A percentile compares a stretch with the other conserved stretches of the same genome.
These are phyloP conservation scores for Sugiyamaella paludigena DNA, from an alignment of 1,139 yeast genomes.

Conservation along the genomic window DNA sequence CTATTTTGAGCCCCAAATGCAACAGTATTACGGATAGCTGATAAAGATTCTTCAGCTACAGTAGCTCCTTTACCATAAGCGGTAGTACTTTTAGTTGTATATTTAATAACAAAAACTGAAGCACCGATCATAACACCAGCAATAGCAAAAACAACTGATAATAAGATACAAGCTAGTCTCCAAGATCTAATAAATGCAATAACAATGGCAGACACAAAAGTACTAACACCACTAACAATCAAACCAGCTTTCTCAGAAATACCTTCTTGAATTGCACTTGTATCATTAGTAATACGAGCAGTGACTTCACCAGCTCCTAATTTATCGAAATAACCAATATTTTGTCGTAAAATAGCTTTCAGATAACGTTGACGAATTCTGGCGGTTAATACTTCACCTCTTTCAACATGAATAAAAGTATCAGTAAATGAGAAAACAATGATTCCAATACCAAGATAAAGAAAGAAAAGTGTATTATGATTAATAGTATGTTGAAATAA, in stretches of 20 bases:
- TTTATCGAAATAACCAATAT: slow-evolving; percentile 46
- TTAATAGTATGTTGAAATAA: slow-evolving; percentile 36
- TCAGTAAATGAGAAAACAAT: slow-evolving; percentile 35
- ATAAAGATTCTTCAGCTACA: slow-evolving; percentile 44
- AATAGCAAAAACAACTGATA: slow-evolving; percentile 39
- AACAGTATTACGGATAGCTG: slow-evolving; percentile 43
- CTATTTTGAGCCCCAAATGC: slow-evolving; percentile 46
- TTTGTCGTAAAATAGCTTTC: slow-evolving; percentile 42
- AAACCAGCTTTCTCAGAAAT: slow-evolving; percentile 46
- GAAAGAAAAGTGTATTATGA: slow-evolving; percentile 39
- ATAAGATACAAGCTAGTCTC: slow-evolving; percentile 41
- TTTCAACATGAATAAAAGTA: slow-evolving; percentile 40
- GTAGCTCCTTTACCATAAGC: slow-evolving; percentile 41
- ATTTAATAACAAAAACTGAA: slow-evolving; percentile 37
- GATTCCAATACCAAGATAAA: slow-evolving; percentile 42
- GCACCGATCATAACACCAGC: slow-evolving; percentile 32
- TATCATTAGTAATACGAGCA: slow-evolving; percentile 45
- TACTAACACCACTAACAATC: slow-evolving; percentile 39
- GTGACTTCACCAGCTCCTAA: slow-evolving; percentile 47
- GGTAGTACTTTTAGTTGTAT: slow-evolving; percentile 31
- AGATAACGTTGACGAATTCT: slow-evolving; percentile 43
- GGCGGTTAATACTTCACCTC: slow-evolving; percentile 44
- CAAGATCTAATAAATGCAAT: slow-evolving; percentile 43
- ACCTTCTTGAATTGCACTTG: slow-evolving; percentile 45
- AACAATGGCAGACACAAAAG: slow-evolving; percentile 43